These are phyloP conservation scores for Dactylis glomerata DNA, from an alignment of 176 grass and related monocot species.

Conservation along the genomic window DNA sequence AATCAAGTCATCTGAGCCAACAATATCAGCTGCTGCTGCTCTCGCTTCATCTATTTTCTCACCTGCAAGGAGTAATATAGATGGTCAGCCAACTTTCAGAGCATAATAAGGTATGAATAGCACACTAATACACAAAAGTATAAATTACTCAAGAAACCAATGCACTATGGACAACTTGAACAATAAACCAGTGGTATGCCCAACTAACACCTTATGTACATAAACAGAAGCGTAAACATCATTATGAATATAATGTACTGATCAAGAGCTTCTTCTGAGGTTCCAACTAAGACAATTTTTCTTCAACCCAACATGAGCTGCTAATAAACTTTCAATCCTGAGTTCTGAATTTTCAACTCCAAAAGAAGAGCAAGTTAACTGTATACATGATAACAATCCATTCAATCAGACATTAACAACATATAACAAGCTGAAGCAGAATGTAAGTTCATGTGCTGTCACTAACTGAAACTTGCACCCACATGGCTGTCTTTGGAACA, in stretches of 20 bases:
- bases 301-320: not conserved
- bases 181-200: not conserved
- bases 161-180: not conserved
- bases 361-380: not conserved
- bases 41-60: constrained; percentile 92
- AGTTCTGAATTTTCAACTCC: not conserved
- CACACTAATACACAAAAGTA: not conserved
- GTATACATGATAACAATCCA: not conserved
- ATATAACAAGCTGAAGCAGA: not conserved
- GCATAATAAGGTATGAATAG: constrained; percentile 1
- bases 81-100: not conserved
- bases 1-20: constrained; percentile 90
- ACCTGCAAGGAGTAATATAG: constrained; percentile 51
- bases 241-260: not conserved
- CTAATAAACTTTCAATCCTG: not conserved
- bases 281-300: not conserved
- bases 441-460: not conserved
- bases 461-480: not conserved
- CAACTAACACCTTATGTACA: not conserved
- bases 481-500: no score
- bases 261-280: not conserved
- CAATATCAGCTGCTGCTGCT: constrained; percentile 86
- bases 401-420: not conserved
- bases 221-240: not conserved
- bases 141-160: not conserved